Conservation (phyloP, 257 asterid genomes). For the Handroanthus guayacan region DNA sequence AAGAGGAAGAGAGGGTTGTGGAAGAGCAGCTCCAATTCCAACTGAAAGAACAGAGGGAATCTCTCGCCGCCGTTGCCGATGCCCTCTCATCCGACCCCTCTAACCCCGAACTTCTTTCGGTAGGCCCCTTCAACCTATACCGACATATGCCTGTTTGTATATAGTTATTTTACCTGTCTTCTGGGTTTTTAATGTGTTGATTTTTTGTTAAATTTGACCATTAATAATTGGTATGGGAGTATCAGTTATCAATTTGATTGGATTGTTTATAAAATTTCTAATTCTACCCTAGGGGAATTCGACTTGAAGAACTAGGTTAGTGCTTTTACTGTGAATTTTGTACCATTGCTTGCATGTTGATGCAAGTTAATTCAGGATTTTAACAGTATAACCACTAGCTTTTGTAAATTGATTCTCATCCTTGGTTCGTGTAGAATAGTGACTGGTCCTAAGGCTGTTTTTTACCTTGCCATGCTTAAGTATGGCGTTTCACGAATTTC, state of each 20-base stretch:
- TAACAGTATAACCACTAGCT: not conserved
- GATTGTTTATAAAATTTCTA: not conserved
- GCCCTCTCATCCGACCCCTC: constrained; percentile 78
- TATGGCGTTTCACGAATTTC: not conserved
- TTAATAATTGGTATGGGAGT: not conserved
- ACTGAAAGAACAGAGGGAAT: constrained; percentile 71
- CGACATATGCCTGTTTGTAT: not conserved
- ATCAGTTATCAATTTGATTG: constrained; percentile 20
- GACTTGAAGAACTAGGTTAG: constrained; percentile 11
- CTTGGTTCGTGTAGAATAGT: not conserved
- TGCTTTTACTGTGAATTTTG: not conserved
- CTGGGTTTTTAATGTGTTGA: not conserved
- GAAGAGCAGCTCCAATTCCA: constrained; percentile 82
- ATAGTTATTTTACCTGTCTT: not conserved
- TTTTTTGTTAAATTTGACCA: constrained; percentile 3
- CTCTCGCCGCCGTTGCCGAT: constrained; percentile 68
- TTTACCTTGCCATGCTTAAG: constrained; percentile 11
- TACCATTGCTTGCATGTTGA: not conserved
- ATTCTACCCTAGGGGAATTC: not conserved
- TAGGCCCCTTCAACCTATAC: constrained; percentile 38
- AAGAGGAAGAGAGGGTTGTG: constrained; percentile 68
- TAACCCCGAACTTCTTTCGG: constrained; percentile 75
- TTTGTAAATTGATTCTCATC: not conserved
- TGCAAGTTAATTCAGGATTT: not conserved
- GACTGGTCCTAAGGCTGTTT: not conserved